A percentile compares a stretch with the other conserved stretches of the same genome.
Conservation (phyloP, 768 basidiomycete species). For the Brasilioporus rufonigricans region DNA sequence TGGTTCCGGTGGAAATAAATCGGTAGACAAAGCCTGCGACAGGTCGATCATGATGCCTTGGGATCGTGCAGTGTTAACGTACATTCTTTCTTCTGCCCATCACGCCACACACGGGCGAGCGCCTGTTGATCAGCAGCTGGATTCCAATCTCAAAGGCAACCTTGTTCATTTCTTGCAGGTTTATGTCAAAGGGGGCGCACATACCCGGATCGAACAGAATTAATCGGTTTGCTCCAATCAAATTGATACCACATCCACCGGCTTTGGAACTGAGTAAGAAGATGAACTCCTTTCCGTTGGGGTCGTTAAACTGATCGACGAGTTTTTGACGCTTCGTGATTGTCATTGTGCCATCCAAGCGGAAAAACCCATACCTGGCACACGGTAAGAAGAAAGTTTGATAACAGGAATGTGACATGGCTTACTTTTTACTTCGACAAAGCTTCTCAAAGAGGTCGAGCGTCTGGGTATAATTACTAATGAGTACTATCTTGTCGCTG, state of each 20-base stretch:
- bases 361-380: slow-evolving; percentile 83
- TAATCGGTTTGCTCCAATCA: slow-evolving; percentile 94
- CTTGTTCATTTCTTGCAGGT: not conserved
- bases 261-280: slow-evolving; percentile 95
- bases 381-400: not conserved
- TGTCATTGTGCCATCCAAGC: slow-evolving; percentile 93
- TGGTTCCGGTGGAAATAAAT: slow-evolving; percentile 95
- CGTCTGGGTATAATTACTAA: slow-evolving; percentile 96
- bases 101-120: slow-evolving; percentile 97
- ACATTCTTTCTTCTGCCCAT: slow-evolving; percentile 99
- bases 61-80: slow-evolving; percentile 26
- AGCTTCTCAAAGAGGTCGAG: slow-evolving; percentile 90
- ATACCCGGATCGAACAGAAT: slow-evolving; percentile 92
- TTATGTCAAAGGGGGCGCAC: slow-evolving; percentile 6
- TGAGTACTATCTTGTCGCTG: slow-evolving; percentile 93
- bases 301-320: slow-evolving; percentile 95
- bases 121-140: slow-evolving; percentile 98
- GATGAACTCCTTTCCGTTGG: slow-evolving; percentile 88
- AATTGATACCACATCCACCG: slow-evolving; percentile 94
- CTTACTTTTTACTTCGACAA: slow-evolving; percentile 80
- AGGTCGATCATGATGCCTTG: not conserved
- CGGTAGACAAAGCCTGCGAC: slow-evolving; percentile 91
- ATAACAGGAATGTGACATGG: not conserved
- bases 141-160: slow-evolving; percentile 78
- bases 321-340: slow-evolving; percentile 92